Base-by-base conservation (phyloP, 306 rosid genomes). In the Citrullus amarus region DNA sequence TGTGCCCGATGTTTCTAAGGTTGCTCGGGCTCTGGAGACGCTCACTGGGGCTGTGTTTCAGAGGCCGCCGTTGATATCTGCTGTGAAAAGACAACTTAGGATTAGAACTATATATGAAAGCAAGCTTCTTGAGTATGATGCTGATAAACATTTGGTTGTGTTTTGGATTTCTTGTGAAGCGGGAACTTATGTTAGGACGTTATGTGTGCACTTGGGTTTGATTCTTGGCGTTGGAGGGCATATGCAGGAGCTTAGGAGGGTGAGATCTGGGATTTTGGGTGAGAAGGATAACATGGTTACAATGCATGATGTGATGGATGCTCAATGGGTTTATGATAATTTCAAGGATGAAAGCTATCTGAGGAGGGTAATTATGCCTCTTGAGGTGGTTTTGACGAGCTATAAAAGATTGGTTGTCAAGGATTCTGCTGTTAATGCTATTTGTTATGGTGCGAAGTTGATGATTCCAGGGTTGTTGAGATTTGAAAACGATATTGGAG, bases 251-350 rank as follows among this genome's bases (percentile, higher is more conserved):
- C 91, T 93, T 54, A 88, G 96, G 73, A 88, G 97, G 82, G 97
- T 93, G 32, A 78, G 93, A 62, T 91, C 92, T 16, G 97, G 97
- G 43, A 93, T 89, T 59, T 54, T 88, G 87, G 97, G 97, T 1
- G 96, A 93, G 88, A 93, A 88, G 65, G 93, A 93, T 83, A 93
- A 93, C 61, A 91, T 93, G 97, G 96, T 93, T 4, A 79, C 89
- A 8, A 91, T 93, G 97, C 97, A 91, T 38, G 97, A 93, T 87
- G 97, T 93, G 1, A 80, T 93, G 86, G 97, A 93, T 89, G 97
- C 93, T 28, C 94, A 91, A 77, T 91, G 93, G 93, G 86, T 81
- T 56, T 82, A 88, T 81, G 96, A 93, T 82, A 90, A 88, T 73
- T 79, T 71, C 9, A 82, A 90, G 63, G 94, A 90, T 82, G 96